A percentile compares a stretch with the other conserved stretches of the same genome.
Evolutionary conservation across 192 early-diverging fungal species (phyloP).

Genomic region (Coemansia javaensis): DNA sequence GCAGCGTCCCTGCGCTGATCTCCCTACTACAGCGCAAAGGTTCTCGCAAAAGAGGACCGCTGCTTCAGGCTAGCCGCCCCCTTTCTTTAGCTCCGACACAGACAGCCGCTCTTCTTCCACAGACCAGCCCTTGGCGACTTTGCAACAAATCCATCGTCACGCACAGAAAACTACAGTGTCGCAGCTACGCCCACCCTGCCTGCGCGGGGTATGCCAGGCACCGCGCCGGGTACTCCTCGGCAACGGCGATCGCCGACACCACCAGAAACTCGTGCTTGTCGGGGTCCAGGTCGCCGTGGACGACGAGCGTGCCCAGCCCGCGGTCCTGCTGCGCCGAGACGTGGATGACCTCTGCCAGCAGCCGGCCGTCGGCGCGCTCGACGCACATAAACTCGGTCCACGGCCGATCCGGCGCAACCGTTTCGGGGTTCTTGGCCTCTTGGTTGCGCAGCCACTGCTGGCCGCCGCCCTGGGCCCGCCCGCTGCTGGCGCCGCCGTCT

Average conservation of each 20-base stretch:
- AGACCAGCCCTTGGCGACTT: no score
- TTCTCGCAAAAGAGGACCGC: no score
- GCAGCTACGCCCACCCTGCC: no score
- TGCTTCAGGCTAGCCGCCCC: no score
- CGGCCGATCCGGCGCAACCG: slow-evolving; percentile 5
- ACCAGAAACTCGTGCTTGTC: slow-evolving; percentile 30
- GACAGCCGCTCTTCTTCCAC: no score
- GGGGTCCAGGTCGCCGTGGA: slow-evolving; percentile 22
- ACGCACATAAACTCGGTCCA: slow-evolving; percentile 32
- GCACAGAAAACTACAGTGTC: no score
- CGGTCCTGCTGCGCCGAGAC: not conserved
- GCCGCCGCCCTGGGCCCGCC: not conserved
- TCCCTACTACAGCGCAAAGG: no score
- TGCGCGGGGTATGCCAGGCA: no score
- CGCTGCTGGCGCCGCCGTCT: not conserved
- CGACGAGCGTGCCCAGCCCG: slow-evolving; percentile 23
- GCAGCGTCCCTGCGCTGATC: no score
- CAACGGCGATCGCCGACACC: slow-evolving; percentile 28
- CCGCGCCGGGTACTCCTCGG: slow-evolving; percentile 33
- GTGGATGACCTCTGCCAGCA: slow-evolving; percentile 29
- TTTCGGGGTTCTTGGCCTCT: slow-evolving; percentile 16
- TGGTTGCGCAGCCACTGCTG: slow-evolving; percentile 21
- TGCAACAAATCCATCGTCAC: no score
- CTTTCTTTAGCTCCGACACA: no score
- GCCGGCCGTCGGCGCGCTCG: slow-evolving; percentile 14